Base-by-base conservation (phyloP, 2,329 filamentous ascomycete species). In the Penicillium occitanis region DNA sequence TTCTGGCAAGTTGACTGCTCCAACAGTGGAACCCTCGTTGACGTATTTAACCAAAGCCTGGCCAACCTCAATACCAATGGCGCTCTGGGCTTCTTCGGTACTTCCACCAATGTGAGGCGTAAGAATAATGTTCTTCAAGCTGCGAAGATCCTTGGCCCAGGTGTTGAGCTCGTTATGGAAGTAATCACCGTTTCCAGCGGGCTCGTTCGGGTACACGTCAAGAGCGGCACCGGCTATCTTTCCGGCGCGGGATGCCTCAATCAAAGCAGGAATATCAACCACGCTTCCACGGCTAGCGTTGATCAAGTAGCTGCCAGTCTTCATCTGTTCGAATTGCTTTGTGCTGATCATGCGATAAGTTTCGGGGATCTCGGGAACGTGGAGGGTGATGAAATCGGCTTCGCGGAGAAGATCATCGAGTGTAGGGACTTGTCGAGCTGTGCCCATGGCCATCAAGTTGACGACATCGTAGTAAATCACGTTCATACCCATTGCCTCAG, bases 391-490 rank as follows among this genome's bases (percentile, higher is more conserved):
- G 73, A 98, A 99, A 79, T 99, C 95, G 53, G 94, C 88, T 72
- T 90, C 83, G 65, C 86, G 83, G 53, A 99, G 87, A 46, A 99
- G 87, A 22, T 85, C 87, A 37, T 94, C 86, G 25, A 99, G 82
- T 0, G 87, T 90, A 5, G 89, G 83, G 46, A 98, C 91, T 77
- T 98, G 95, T 71, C 86, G 88, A 37, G 94, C 88, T 11, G 91
- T 96, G 65, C 95, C 95, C 76, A 99, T 82, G 53, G 91, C 91
- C 95, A 99, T 99, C 71, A 98, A 85, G 71, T 93, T 96, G 69
- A 97, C 81, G 6, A 97, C 89, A 78, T 99, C 95, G 79, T 96
- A 98, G 84, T 97, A 99, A 73, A 98, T 93, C 74, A 99, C 95
- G 17, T 86, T 89, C 94, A 99, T 97, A 60, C 95, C 95, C 93